A percentile compares a stretch with the other conserved stretches of the same genome.
Evolutionary conservation across 73 alveolate species (phyloP).

Genomic region (Uronychia setigera): DNA sequence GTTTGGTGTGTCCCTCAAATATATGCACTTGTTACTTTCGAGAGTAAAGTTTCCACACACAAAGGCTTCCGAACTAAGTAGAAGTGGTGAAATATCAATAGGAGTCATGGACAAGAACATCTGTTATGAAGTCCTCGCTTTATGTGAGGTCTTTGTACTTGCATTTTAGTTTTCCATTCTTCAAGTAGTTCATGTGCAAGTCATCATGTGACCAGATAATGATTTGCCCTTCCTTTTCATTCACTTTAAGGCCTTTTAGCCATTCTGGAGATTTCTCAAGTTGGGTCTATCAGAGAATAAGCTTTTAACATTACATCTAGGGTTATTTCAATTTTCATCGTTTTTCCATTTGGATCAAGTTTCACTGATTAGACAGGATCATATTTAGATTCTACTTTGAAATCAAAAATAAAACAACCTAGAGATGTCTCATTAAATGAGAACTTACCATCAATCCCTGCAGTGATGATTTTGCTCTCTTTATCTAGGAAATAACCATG

Average conservation of each 20-base stretch:
- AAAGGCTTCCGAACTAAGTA: slow-evolving; percentile 43
- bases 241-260: slow-evolving; percentile 48
- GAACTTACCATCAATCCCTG: slow-evolving; percentile 51
- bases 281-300: slow-evolving; percentile 15
- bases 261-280: slow-evolving; percentile 48
- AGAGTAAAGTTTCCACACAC: slow-evolving; percentile 38
- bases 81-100: slow-evolving; percentile 34
- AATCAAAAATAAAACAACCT: not conserved
- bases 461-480: slow-evolving; percentile 34
- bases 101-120: slow-evolving; percentile 28
- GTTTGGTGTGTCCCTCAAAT: slow-evolving; percentile 38
- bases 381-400: slow-evolving; percentile 18
- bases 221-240: slow-evolving; percentile 32
- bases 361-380: slow-evolving; percentile 45
- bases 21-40: slow-evolving; percentile 14
- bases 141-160: slow-evolving; percentile 28
- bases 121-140: slow-evolving; percentile 47
- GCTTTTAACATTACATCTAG: not conserved
- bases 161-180: slow-evolving; percentile 21
- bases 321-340: slow-evolving; percentile 30
- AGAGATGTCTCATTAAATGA: slow-evolving; percentile 31
- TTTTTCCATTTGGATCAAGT: slow-evolving; percentile 40
- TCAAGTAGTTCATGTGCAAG: slow-evolving; percentile 35
- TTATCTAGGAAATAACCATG: slow-evolving; percentile 42
- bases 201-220: slow-evolving; percentile 37